Base-by-base conservation (phyloP, 306 rosid genomes). In the Trifolium pratense region DNA sequence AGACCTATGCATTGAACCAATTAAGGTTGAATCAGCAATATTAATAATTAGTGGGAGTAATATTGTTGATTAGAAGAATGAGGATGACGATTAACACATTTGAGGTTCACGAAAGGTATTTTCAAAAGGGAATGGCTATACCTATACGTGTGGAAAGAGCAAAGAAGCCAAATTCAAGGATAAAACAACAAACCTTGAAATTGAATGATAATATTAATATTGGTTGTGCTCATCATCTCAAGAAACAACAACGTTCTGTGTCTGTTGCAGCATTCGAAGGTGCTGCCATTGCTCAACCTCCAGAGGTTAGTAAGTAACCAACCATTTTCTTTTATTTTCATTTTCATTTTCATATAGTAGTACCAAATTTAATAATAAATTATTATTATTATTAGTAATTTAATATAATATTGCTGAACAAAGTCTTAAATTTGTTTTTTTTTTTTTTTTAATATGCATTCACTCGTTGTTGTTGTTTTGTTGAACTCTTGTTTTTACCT, bases 31-130 rank as follows among this genome's bases (percentile, higher is more conserved):
- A 9, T 6, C 2, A 21, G 9, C 32, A 49, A 6, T 2, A 48
- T n/a, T n/a, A 16, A 49, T n/a, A 16, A 49, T 20, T 78, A 0
- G 57, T 49, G 64, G 59, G 18, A 23, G 71, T 29, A 29, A 29
- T 29, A 29, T 29, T 29, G 5, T 29, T 29, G 32, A 29, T 29
- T 29, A 29, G 32, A 26, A 25, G 60, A 23, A 26, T 75, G 46
- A 79, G 72, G 46, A 71, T 51, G 23, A 71, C 61, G 58, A 72
- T 67, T 13, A 34, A 17, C 7, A 34, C 32, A 4, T 25, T 71
- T 42, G 14, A 43, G 40, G 31, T 79, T 51, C 45, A 62, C 73
- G 81, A 48, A 83, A 83, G 77, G 79, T 16, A 66, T 75, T 53
- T 75, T 8, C 34, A 29, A 0, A 62, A 46, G 12, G 80, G 51